Evolutionary conservation across 2,329 filamentous ascomycete species (phyloP), one percentile per base, ranked within the genome.

Genomic region (Biscogniauxia mediterranea): DNA sequence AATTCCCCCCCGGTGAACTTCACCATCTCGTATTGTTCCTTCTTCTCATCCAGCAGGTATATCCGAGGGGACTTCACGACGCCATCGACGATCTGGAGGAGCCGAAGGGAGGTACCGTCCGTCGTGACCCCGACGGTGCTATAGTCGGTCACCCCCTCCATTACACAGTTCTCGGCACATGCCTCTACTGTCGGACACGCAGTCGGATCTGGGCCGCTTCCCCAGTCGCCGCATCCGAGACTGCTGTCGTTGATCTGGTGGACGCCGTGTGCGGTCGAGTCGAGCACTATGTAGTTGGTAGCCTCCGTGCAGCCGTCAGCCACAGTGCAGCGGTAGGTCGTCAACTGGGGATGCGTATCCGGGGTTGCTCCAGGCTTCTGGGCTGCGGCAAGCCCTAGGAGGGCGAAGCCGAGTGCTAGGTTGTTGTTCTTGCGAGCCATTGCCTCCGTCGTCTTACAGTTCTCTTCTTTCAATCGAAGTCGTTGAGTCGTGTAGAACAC

Each of bases 1-100:
- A 89, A 81, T 71, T 89, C 86, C 68, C 81, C 75, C 72, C 84
- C 84, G 53, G 83, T 79, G 62, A 88, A 77, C 66, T 86, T 79
- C 72, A 88, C 80, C 69, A 84, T 79, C 74, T 87, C 76, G 72
- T 89, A 89, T 57, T 81, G 81, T 64, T 79, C 78, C 62, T 85
- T 81, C 59, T 80, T 76, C 66, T 62, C 74, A 67, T 81, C 80
- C 70, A 89, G 80, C 59, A 89, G 78, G 73, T 88, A 89, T 58
- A 87, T 74, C 62, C 86, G 80, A 6, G 84, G 73, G 2, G 71
- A 73, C 32, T 73, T 72, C 25, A 71, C 69, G 25, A 64, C 70
- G 38, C 68, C 70, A 65, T 70, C 65, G 52, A 74, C 68, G 38
- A 74, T 70, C 55, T 73, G 67, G 55, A 72, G 67, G 67, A 87